A percentile compares a stretch with the other conserved stretches of the same genome.
These are phyloP conservation scores for Zymoseptoria pseudotritici DNA, from an alignment of 2,329 filamentous ascomycete species.

Conservation along the genomic window DNA sequence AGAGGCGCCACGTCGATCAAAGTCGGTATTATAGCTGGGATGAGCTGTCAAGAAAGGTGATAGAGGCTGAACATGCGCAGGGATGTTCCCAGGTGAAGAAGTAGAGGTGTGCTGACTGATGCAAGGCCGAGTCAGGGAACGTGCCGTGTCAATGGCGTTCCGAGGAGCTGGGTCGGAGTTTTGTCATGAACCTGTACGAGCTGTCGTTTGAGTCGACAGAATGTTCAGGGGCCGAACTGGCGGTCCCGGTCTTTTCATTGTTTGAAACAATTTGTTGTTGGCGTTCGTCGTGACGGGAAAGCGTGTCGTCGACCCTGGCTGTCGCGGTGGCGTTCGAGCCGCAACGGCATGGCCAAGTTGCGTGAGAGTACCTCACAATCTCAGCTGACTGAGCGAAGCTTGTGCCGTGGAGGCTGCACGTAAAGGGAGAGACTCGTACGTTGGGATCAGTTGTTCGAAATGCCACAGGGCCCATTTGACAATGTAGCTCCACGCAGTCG, in stretches of 20 bases:
- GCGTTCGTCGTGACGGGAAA: neutral
- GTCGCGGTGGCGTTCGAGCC: neutral
- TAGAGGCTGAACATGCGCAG: neutral
- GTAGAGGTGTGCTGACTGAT: neutral
- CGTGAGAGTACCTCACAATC: neutral
- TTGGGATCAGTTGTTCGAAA: no score
- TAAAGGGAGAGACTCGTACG: no score
- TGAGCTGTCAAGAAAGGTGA: neutral
- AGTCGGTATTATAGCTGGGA: neutral
- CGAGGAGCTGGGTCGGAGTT: neutral
- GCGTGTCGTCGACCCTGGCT: neutral
- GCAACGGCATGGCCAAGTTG: neutral
- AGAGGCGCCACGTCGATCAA: neutral
- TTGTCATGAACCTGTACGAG: neutral
- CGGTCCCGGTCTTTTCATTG: neutral
- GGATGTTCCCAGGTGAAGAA: neutral
- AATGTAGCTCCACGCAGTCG: no score
- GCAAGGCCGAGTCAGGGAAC: neutral
- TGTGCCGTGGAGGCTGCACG: no score
- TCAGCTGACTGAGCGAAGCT: no score
- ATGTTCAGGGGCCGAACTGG: neutral
- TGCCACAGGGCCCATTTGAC: no score
- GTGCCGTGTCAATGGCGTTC: neutral
- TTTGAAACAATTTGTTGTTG: neutral
- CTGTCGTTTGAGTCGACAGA: neutral